phyloP scores from a whole-genome alignment of 129 eudicot genomes.

The Scalesia atractyloides region DNA sequence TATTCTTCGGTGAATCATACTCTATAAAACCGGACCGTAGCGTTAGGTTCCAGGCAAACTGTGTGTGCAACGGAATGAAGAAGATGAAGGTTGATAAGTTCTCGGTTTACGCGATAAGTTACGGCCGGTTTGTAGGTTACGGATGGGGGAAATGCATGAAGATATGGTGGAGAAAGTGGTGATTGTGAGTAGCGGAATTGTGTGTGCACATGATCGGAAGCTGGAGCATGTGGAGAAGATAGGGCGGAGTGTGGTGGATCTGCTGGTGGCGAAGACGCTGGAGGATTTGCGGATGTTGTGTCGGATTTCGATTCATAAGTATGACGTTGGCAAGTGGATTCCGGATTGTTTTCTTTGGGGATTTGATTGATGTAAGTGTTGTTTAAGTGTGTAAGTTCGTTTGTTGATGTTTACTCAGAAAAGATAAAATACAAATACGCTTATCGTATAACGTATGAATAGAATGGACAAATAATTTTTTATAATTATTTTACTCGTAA shows the following conservation, averaged over 20 bases:
- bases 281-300: conserved; percentile 45
- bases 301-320: conserved; percentile 46
- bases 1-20: conserved; percentile 69
- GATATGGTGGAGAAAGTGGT: conserved; percentile 67
- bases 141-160: conserved; percentile 66
- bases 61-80: conserved; percentile 51
- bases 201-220: conserved; percentile 46
- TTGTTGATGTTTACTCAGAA: no score
- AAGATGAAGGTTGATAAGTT: conserved; percentile 57
- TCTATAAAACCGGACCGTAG: conserved; percentile 42
- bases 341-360: conserved; percentile 58
- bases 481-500: no score
- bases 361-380: conserved; percentile 49
- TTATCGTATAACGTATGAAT: no score
- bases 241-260: conserved; percentile 46
- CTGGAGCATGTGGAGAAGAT: conserved; percentile 43
- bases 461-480: no score
- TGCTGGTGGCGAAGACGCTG: conserved; percentile 56
- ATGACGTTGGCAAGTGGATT: conserved; percentile 43
- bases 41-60: conserved; percentile 58
- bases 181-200: conserved; percentile 70
- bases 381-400: no score
- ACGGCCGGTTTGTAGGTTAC: conserved; percentile 82
- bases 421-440: no score
- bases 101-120: conserved; percentile 67